These are phyloP conservation scores for Favolaschia claudopus DNA, from an alignment of 768 basidiomycete genomes.

Conservation along the genomic window DNA sequence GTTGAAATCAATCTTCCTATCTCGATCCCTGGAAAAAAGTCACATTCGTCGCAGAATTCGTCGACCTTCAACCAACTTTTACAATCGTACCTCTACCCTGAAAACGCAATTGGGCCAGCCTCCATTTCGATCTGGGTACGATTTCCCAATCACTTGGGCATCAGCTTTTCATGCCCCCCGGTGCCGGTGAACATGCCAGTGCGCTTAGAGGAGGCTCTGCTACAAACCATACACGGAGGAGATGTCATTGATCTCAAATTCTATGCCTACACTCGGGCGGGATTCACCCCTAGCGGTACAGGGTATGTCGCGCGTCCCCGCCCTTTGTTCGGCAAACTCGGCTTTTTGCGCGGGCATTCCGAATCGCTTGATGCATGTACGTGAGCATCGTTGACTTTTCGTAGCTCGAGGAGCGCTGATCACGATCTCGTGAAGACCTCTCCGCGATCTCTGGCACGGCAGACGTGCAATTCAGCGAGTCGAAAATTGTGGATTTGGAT, in stretches of 20 bases:
- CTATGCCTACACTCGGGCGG: conserved; percentile 18
- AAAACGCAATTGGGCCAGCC: neutral
- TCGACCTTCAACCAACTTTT: no score
- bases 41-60: no score
- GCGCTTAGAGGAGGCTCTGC: conserved; percentile 1
- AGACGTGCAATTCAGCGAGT: conserved; percentile 8
- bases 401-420: no score
- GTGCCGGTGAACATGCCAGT: no score
- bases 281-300: neutral
- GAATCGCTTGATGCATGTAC: conserved; percentile 6
- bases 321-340: conserved; percentile 12
- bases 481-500: conserved; percentile 11
- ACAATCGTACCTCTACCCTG: no score
- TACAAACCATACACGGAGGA: conserved; percentile 11
- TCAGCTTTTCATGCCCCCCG: neutral
- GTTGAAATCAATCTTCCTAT: neutral
- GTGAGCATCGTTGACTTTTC: neutral
- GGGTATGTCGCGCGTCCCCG: conserved; percentile 3
- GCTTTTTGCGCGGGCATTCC: conserved; percentile 13
- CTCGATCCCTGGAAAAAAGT: no score
- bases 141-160: neutral
- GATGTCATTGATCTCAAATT: conserved; percentile 22
- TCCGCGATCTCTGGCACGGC: neutral
- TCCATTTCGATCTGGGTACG: neutral
- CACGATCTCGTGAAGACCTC: neutral